These are phyloP conservation scores for Pelargonium myrrhifolium DNA, from an alignment of 441 rosid genomes.

Conservation along the genomic window DNA sequence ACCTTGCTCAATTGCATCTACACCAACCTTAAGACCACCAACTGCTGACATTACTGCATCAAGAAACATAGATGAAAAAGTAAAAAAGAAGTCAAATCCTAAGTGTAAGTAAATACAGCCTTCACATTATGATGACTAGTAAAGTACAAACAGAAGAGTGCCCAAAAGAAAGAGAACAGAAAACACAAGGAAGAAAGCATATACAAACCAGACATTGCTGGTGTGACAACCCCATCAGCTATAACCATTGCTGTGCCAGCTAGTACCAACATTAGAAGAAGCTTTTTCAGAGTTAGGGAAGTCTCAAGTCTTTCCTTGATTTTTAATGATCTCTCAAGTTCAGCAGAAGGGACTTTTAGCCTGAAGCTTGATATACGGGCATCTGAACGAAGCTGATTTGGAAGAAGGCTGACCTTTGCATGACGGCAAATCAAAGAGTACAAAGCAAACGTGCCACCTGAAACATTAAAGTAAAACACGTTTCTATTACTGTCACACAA, in stretches of 20 bases:
- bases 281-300: conserved; percentile 60
- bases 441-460: conserved; percentile 97
- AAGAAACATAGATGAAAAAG: conserved; percentile 8
- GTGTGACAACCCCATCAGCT: conserved; percentile 93
- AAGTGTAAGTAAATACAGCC: conserved; percentile 1
- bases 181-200: conserved; percentile 22
- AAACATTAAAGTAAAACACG: conserved; percentile 13
- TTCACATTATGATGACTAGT: not conserved
- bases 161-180: conserved; percentile 4
- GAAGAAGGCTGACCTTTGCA: conserved; percentile 92
- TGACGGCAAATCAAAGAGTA: conserved; percentile 90
- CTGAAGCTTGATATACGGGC: conserved; percentile 91
- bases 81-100: conserved; percentile 5
- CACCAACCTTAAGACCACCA: conserved; percentile 86
- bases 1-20: conserved; percentile 71
- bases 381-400: conserved; percentile 95
- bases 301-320: conserved; percentile 87
- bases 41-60: conserved; percentile 89
- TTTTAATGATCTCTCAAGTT: conserved; percentile 91
- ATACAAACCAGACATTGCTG: conserved; percentile 91
- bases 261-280: conserved; percentile 76
- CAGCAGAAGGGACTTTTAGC: conserved; percentile 91
- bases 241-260: conserved; percentile 96
- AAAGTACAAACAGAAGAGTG: not conserved
- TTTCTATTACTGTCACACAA: not conserved